Evolutionary conservation across 805 yeast genomes (phyloP).

Genomic region (Torulaspora indica): DNA sequence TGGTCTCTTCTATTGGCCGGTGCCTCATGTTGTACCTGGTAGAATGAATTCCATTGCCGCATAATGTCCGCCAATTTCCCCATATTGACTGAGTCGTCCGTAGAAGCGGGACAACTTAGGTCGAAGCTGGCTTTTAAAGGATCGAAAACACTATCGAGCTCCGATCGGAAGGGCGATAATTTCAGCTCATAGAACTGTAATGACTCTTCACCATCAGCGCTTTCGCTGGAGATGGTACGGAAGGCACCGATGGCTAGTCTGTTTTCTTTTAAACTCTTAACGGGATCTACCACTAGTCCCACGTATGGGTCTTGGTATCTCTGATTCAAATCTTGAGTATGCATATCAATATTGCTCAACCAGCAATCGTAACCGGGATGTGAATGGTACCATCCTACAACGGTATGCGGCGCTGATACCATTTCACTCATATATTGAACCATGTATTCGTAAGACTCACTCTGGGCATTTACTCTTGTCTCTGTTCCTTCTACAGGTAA

Average conservation of each 20-base stretch:
- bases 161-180: conserved; percentile 20
- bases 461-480: conserved; percentile 89
- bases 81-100: conserved; percentile 13
- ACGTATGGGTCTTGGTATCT: conserved; percentile 86
- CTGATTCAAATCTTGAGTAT: conserved; percentile 81
- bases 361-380: conserved; percentile 98
- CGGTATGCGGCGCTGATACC: conserved; percentile 51
- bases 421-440: conserved; percentile 62
- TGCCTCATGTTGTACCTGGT: conserved; percentile 11
- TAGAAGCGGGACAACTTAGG: conserved; percentile 9
- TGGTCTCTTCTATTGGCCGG: conserved; percentile 3
- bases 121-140: conserved; percentile 11
- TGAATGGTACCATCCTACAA: conserved; percentile 98
- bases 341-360: conserved; percentile 89
- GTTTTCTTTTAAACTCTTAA: conserved; percentile 56
- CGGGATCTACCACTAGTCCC: conserved; percentile 85
- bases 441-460: conserved; percentile 94
- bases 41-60: conserved; percentile 23
- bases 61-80: conserved; percentile 25
- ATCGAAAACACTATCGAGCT: conserved; percentile 17
- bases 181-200: conserved; percentile 25
- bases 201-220: neutral
- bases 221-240: conserved; percentile 50
- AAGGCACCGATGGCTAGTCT: conserved; percentile 84
- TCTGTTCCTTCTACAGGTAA: conserved; percentile 96